A percentile compares a stretch with the other conserved stretches of the same genome.
Evolutionary conservation across 1,139 yeast species (phyloP).

Genomic region (Pichia sp.): DNA sequence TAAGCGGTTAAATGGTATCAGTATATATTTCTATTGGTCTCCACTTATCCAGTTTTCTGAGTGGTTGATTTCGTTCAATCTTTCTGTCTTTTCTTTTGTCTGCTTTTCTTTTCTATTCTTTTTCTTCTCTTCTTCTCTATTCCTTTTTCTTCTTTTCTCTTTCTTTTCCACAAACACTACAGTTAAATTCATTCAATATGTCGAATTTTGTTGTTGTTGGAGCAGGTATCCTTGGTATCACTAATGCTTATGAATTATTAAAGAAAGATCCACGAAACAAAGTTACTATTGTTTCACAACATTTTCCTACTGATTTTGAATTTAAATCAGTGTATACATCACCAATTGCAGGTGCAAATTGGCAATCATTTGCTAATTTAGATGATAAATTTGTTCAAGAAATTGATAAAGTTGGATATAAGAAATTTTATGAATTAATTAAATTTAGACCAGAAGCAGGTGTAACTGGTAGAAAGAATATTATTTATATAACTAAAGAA

Average conservation of each 20-base stretch:
- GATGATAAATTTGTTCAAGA: constrained; percentile 34
- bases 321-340: constrained; percentile 47
- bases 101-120: too few relatives aligned
- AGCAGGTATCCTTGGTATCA: constrained; percentile 61
- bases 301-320: constrained; percentile 50
- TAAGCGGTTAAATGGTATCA: too few relatives aligned
- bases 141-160: too few relatives aligned
- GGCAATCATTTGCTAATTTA: constrained; percentile 41
- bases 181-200: too few relatives aligned
- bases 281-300: constrained; percentile 48
- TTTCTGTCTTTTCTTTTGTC: too few relatives aligned
- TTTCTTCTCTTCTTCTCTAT: too few relatives aligned
- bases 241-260: constrained; percentile 48
- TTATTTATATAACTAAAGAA: constrained; percentile 30
- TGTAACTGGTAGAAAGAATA: constrained; percentile 34
- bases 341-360: constrained; percentile 81
- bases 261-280: constrained; percentile 34
- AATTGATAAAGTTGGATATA: constrained; percentile 40
- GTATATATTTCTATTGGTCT: too few relatives aligned
- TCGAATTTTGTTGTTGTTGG: constrained; percentile 20
- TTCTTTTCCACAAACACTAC: too few relatives aligned
- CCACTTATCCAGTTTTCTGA: too few relatives aligned
- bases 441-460: constrained; percentile 42
- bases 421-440: constrained; percentile 37
- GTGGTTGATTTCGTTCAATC: too few relatives aligned